Percentiles rank a stretch among this genome's conserved stretches.
Conservation (phyloP, 345 rosid genomes). For the Citrus medica region DNA sequence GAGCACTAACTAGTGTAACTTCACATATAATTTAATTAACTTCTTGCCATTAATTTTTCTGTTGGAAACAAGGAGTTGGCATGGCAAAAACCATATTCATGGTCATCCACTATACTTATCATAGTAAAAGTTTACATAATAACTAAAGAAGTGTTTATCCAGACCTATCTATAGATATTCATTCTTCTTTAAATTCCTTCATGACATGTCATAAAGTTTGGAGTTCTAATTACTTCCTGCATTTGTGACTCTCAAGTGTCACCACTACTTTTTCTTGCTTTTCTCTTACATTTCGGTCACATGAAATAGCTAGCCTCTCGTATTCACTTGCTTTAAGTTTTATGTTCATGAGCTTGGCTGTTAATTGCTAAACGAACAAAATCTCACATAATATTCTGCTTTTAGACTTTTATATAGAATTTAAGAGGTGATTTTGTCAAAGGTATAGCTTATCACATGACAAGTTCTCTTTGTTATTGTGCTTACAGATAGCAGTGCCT, state of each 20-base stretch:
- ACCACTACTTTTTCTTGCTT: slow-evolving; percentile 1
- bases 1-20: background rate
- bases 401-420: slow-evolving; percentile 1
- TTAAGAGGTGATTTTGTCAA: background rate
- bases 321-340: background rate
- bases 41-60: background rate
- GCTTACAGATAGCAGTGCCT: background rate
- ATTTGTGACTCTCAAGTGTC: slow-evolving; percentile 12
- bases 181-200: background rate
- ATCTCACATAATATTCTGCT: slow-evolving; percentile 21
- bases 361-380: background rate
- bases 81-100: background rate
- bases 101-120: background rate
- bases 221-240: background rate
- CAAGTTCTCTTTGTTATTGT: slow-evolving; percentile 13
- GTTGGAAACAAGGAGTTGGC: background rate
- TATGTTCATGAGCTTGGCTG: background rate
- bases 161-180: background rate
- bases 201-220: slow-evolving; percentile 15
- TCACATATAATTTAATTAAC: background rate
- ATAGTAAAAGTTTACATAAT: background rate
- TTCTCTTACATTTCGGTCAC: background rate
- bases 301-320: background rate
- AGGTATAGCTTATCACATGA: slow-evolving; percentile 14
- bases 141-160: slow-evolving; percentile 13